Evolutionary conservation across 106 monocot genomes (phyloP).

Genomic region (Triglochin maritima): DNA sequence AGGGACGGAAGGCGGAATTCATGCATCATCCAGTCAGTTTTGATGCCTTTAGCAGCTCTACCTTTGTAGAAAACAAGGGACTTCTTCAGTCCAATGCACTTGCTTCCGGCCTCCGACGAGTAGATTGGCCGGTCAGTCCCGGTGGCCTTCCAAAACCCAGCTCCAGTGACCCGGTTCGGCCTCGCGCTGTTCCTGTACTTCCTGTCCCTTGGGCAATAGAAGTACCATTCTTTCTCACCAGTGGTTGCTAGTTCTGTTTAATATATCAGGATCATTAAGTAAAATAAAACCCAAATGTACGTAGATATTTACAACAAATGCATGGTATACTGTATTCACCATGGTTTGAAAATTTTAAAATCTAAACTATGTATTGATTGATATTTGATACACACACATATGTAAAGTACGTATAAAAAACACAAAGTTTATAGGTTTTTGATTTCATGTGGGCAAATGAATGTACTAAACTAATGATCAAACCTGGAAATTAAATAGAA

Average conservation of each 20-base stretch:
- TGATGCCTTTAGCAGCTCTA: slow-evolving; percentile 90
- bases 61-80: slow-evolving; percentile 99
- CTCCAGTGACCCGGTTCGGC: slow-evolving; percentile 86
- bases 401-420: too few species aligned
- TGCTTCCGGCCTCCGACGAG: slow-evolving; percentile 58
- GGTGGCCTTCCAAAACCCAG: slow-evolving; percentile 98
- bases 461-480: too few species aligned
- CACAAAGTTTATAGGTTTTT: too few species aligned
- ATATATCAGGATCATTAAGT: not conserved
- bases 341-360: not conserved
- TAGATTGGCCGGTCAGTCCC: slow-evolving; percentile 96
- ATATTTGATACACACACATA: too few species aligned
- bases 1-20: slow-evolving; percentile 90
- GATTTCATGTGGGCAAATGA: too few species aligned
- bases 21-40: slow-evolving; percentile 99
- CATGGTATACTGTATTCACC: too few species aligned
- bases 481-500: too few species aligned
- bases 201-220: slow-evolving; percentile 91
- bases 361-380: too few species aligned
- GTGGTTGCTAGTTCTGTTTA: slow-evolving; percentile 63
- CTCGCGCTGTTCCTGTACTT: slow-evolving; percentile 91
- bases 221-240: slow-evolving; percentile 98
- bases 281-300: not conserved
- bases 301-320: not conserved
- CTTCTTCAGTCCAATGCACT: slow-evolving; percentile 97